These are phyloP conservation scores for Periconia macrospinosa DNA, from an alignment of 2,329 filamentous ascomycete species.

Conservation along the genomic window DNA sequence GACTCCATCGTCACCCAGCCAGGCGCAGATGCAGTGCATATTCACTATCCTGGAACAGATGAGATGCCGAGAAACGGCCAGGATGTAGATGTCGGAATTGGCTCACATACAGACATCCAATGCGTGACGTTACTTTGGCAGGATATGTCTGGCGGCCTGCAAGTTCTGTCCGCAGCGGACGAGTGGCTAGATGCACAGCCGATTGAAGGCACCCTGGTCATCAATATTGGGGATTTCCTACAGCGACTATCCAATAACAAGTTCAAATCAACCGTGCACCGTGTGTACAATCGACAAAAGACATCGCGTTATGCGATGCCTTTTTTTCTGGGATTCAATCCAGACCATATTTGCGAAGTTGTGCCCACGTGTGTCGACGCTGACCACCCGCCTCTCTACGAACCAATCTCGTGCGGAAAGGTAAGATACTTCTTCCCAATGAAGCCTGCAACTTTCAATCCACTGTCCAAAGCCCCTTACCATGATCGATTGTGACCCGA, in stretches of 20 bases:
- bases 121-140: conserved; percentile 12
- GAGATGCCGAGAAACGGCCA: neutral
- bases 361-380: conserved; percentile 51
- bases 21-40: conserved; percentile 32
- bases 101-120: conserved; percentile 16
- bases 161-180: conserved; percentile 38
- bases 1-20: conserved; percentile 59
- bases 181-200: conserved; percentile 38
- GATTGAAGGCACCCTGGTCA: conserved; percentile 32
- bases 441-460: too few species aligned
- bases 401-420: conserved; percentile 34
- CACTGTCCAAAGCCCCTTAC: too few species aligned
- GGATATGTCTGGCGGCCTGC: conserved; percentile 17
- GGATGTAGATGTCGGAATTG: conserved; percentile 20
- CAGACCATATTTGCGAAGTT: conserved; percentile 51
- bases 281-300: conserved; percentile 19
- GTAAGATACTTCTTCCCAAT: neutral
- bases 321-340: conserved; percentile 60
- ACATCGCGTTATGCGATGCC: conserved; percentile 56
- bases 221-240: conserved; percentile 55
- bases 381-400: conserved; percentile 52
- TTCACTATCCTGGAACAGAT: conserved; percentile 21
- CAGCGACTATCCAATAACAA: conserved; percentile 55
- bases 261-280: conserved; percentile 55
- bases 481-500: too few species aligned